Evolutionary conservation across 1,284 basidiomycete species (phyloP), one percentile per base, ranked within the genome.

Genomic region (Schizopora paradoxa): DNA sequence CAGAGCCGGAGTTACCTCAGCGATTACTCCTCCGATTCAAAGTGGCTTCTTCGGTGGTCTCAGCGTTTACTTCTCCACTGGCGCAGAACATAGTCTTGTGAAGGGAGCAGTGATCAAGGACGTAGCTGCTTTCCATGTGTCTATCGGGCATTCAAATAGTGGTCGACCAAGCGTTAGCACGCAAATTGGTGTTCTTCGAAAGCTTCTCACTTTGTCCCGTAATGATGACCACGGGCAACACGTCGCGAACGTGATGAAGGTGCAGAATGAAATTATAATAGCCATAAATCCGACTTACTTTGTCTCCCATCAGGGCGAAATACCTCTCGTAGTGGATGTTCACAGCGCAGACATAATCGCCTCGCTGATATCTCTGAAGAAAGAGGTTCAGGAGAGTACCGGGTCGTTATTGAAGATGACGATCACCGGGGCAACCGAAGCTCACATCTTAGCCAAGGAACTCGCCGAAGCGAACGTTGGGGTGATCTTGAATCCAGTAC

Each of bases 311-410:
- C 26, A 64, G 60, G 59, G 77, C 61, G 49, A 73, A 61, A 49
- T 79, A 63, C 82, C 88, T 1, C 57, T 81, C 26, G 80, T 93
- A 1, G 68, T 92, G 8, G 71, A 80, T 7, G 82, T 84, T 1
- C 65, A 82, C 52, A 82, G 70, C 52, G 84, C 84, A 0, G 86
- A 91, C 56, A 69, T 79, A 49, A 90, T 92, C 68, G 82, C 82
- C 0, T 75, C 79, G 2, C 61, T 96, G 11, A 64, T 95, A 32
- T 67, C 76, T 26, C 65, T 94, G 45, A 90, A 91, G 67, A 66
- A 69, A 13, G 79, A 89, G 50, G 73, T 88, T 14, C 86, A 90
- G 46, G 67, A 69, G 33, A 69, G 67, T 27, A 73, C 74, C 3
- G 74, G 77, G 0, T 72, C 74, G 14, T 63, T 64, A 8, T 72